Evolutionary conservation across 805 yeast genomes (phyloP).

Genomic region (Candida nonsorbophila): DNA sequence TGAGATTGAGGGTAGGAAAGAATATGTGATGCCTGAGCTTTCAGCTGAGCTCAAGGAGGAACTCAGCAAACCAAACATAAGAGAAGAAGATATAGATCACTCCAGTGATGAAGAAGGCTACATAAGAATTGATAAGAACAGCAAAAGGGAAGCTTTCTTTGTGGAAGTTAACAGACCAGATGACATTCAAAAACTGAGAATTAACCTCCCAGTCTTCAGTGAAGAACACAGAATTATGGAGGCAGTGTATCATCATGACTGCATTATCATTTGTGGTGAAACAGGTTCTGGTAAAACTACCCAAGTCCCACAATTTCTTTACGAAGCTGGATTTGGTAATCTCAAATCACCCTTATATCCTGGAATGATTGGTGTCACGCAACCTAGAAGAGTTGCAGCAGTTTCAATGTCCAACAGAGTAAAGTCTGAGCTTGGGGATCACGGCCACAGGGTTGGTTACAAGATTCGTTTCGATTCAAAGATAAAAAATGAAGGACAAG

Average conservation of each 20-base stretch:
- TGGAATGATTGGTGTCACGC: constrained; percentile 95
- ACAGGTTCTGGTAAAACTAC: constrained; percentile 99
- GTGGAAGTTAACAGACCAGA: constrained; percentile 64
- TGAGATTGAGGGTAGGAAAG: constrained; percentile 56
- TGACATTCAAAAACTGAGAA: constrained; percentile 61
- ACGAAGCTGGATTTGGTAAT: constrained; percentile 87
- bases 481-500: constrained; percentile 43
- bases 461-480: constrained; percentile 80
- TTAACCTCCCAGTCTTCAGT: constrained; percentile 78
- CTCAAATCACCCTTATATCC: constrained; percentile 51
- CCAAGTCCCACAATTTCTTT: constrained; percentile 93
- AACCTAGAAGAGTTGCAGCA: constrained; percentile 92
- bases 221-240: constrained; percentile 96
- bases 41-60: constrained; percentile 41
- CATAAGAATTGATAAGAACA: constrained; percentile 51
- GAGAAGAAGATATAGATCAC: constrained; percentile 69
- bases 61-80: constrained; percentile 45
- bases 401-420: constrained; percentile 88
- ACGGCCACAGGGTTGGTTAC: constrained; percentile 65
- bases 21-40: constrained; percentile 39
- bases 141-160: constrained; percentile 56
- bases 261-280: constrained; percentile 90
- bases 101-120: constrained; percentile 59
- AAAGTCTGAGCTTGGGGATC: constrained; percentile 67
- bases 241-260: constrained; percentile 87